Conservation (phyloP, 345 rosid species). For the Syzygium grande region DNA sequence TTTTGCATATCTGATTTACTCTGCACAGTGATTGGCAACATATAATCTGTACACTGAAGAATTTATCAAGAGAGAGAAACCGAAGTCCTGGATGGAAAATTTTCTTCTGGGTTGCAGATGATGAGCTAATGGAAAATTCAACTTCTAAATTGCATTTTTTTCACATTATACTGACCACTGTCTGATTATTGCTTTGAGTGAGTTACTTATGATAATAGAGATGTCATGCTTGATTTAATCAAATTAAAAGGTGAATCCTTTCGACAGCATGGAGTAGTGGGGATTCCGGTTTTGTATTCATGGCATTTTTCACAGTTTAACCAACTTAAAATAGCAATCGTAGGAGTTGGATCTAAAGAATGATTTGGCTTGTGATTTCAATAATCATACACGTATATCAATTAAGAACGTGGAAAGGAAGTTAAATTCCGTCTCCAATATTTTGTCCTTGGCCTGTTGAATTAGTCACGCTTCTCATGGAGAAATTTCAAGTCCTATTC, state of each 20-base stretch:
- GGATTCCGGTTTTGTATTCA: neutral
- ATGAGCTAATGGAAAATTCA: neutral
- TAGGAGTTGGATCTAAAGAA: neutral
- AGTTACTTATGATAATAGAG: neutral
- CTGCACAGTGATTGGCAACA: neutral
- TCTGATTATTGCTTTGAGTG: neutral
- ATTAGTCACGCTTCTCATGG: neutral
- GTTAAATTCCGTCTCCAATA: neutral
- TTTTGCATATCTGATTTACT: neutral
- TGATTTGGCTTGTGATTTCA: neutral
- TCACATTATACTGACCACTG: neutral
- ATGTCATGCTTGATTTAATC: neutral
- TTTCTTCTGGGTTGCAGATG: neutral
- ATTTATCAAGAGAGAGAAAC: neutral
- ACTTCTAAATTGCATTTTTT: neutral
- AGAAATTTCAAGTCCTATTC: neutral
- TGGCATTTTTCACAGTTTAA: neutral
- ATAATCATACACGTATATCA: neutral
- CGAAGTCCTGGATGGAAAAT: neutral
- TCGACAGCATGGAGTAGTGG: neutral
- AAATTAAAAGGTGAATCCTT: neutral
- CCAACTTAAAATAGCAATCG: neutral
- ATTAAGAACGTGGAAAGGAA: neutral
- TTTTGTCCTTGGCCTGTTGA: neutral
- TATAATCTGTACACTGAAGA: neutral